Evolutionary conservation across 2,329 filamentous ascomycete species (phyloP).

Genomic region (Chaetoscypha palmicola): DNA sequence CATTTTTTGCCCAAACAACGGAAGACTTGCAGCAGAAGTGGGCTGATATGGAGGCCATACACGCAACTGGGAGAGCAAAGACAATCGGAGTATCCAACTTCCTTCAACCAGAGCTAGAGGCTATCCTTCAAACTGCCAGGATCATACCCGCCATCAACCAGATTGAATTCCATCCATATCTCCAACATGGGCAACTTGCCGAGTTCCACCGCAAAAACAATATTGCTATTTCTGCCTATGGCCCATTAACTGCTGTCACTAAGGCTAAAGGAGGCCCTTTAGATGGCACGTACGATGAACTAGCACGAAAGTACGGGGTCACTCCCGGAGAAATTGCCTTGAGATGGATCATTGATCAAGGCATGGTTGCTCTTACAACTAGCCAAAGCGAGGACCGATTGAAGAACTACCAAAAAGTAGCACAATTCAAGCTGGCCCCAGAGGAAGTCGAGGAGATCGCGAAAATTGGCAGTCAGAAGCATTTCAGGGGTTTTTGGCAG

Average conservation of each 20-base stretch:
- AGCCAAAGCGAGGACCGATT: constrained; percentile 52
- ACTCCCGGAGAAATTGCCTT: constrained; percentile 49
- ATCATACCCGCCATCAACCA: constrained; percentile 67
- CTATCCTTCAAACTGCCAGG: constrained; percentile 50
- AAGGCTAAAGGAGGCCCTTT: constrained; percentile 46
- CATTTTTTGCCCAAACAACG: constrained; percentile 43
- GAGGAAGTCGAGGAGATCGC: constrained; percentile 52
- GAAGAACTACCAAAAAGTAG: constrained; percentile 45
- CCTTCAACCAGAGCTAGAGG: constrained; percentile 47
- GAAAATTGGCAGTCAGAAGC: constrained; percentile 39
- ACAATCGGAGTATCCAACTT: constrained; percentile 79
- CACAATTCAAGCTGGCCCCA: constrained; percentile 50
- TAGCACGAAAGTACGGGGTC: constrained; percentile 54
- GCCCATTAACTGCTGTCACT: constrained; percentile 45
- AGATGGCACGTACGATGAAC: constrained; percentile 41
- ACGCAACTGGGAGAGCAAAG: constrained; percentile 55
- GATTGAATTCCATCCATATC: constrained; percentile 73
- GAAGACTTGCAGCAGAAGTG: constrained; percentile 51
- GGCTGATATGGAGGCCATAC: constrained; percentile 58
- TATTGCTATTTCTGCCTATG: constrained; percentile 52
- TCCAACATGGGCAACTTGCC: constrained; percentile 49
- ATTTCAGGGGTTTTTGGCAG: constrained; percentile 11
- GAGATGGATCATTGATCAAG: constrained; percentile 54
- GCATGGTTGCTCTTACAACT: constrained; percentile 52
- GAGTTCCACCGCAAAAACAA: constrained; percentile 49